phyloP scores from a whole-genome alignment of 2,329 filamentous ascomycete species.

The Botrytis tulipae region DNA sequence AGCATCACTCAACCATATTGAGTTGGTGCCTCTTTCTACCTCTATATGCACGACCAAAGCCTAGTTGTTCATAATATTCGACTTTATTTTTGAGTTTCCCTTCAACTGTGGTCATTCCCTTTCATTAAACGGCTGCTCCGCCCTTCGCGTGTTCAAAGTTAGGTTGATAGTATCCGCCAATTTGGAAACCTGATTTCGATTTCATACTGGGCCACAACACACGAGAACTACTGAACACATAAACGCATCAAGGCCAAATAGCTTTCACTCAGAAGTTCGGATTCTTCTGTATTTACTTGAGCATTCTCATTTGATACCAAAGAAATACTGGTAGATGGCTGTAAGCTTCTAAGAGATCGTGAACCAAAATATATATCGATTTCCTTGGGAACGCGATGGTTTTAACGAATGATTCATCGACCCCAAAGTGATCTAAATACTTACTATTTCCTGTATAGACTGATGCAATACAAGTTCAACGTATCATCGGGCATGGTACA shows the following conservation, averaged over 20 bases:
- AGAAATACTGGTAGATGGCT: neutral
- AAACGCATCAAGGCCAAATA: neutral
- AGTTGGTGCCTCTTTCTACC: neutral
- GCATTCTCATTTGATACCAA: neutral
- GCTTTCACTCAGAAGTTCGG: neutral
- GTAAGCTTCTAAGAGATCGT: neutral
- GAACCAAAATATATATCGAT: neutral
- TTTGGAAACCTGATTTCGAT: neutral
- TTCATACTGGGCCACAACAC: neutral
- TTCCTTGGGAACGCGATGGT: neutral
- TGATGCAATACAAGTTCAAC: neutral
- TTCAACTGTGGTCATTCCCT: neutral
- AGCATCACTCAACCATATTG: neutral
- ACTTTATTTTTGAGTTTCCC: neutral
- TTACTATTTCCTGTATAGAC: neutral
- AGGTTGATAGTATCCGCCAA: neutral
- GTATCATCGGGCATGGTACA: no score
- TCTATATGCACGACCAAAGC: neutral
- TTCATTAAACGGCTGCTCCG: neutral
- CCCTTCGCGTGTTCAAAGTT: neutral
- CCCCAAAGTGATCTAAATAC: neutral
- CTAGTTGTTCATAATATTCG: neutral
- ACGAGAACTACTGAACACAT: neutral
- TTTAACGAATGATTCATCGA: neutral
- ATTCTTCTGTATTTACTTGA: neutral